Evolutionary conservation across 495 filamentous ascomycete species (phyloP).

Genomic region (Parachaetomium inaequale): DNA sequence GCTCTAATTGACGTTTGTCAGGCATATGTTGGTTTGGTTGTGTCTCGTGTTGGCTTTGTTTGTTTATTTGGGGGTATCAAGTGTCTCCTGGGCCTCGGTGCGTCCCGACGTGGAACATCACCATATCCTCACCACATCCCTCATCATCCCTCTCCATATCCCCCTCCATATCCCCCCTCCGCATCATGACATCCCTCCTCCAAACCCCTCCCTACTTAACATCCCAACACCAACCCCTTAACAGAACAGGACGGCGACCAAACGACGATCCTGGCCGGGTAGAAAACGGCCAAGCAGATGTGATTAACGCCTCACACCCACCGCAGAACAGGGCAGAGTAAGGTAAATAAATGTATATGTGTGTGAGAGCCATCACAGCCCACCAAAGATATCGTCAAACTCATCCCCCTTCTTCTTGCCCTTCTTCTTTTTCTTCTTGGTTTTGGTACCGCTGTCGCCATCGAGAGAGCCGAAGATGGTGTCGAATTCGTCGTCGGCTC

Average conservation of each 20-base stretch:
- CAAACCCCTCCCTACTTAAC: no score
- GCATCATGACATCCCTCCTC: no score
- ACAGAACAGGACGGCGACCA: no score
- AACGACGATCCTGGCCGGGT: no score
- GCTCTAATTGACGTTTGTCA: background rate
- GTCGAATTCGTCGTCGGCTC: conserved; percentile 39
- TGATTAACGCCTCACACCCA: no score
- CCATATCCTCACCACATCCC: background rate
- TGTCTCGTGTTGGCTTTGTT: background rate
- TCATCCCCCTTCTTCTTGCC: conserved; percentile 30
- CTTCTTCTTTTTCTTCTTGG: conserved; percentile 25
- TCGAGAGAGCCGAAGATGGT: conserved; percentile 29
- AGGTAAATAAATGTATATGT: no score
- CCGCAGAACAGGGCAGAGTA: no score
- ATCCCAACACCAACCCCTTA: no score
- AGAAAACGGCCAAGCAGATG: no score
- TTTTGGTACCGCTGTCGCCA: background rate
- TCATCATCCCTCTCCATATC: background rate
- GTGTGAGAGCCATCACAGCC: background rate
- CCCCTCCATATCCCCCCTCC: no score
- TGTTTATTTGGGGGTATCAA: background rate
- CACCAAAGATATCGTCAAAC: conserved; percentile 36
- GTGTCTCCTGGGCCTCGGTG: background rate
- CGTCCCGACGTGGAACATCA: background rate
- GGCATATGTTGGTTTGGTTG: background rate